Evolutionary conservation across 2,329 filamentous ascomycete genomes (phyloP).

Genomic region (Cladosporium austrohemisphaericum): DNA sequence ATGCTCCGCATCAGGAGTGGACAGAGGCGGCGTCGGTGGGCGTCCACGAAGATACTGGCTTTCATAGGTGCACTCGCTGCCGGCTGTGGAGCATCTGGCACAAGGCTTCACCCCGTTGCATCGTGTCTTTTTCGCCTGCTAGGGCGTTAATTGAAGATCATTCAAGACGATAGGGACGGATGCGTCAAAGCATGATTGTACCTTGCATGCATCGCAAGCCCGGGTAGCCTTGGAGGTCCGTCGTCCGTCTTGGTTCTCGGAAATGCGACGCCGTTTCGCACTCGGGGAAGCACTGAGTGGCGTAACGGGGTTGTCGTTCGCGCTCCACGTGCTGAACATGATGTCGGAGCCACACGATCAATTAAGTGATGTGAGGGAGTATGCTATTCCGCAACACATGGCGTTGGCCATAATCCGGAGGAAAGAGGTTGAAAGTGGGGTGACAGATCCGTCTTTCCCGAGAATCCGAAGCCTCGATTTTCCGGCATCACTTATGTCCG

Average conservation of each 20-base stretch:
- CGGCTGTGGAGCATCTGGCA: constrained; percentile 28
- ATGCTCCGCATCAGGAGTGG: constrained; percentile 5
- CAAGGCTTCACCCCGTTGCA: constrained; percentile 39
- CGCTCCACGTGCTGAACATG: constrained; percentile 9
- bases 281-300: not conserved
- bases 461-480: not conserved
- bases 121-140: constrained; percentile 32
- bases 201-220: constrained; percentile 14
- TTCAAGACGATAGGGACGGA: not conserved
- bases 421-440: no score
- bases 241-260: not conserved
- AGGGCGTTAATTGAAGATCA: not conserved
- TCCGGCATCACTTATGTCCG: not conserved
- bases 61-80: constrained; percentile 42
- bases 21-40: constrained; percentile 39
- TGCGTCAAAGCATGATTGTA: no score
- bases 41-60: constrained; percentile 44
- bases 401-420: no score
- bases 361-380: no score
- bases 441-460: no score
- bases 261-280: constrained; percentile 2
- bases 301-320: not conserved
- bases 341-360: no score
- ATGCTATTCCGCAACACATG: no score
- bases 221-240: constrained; percentile 11